Evolutionary conservation across 2,329 filamentous ascomycete species (phyloP).

Genomic region (Lasiodiplodia theobromae): DNA sequence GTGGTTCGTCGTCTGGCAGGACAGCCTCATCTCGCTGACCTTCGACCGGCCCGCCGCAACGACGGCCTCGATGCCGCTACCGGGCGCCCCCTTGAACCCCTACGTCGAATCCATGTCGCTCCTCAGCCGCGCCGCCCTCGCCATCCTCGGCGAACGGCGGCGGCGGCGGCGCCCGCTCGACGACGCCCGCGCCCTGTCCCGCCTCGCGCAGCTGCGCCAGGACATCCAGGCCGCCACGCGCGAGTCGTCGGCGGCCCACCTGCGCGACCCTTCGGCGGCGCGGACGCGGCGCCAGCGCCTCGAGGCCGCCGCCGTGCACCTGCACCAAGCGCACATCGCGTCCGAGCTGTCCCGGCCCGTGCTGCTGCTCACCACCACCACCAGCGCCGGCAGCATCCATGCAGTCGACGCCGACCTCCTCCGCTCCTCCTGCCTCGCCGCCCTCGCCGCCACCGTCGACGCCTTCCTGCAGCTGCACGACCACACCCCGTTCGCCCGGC

Average conservation of each 20-base stretch:
- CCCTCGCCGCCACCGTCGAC: conserved; percentile 64
- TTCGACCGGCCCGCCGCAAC: conserved; percentile 57
- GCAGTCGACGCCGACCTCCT: conserved; percentile 49
- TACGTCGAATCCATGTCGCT: conserved; percentile 66
- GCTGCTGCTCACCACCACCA: conserved; percentile 32
- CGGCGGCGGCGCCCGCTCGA: no score
- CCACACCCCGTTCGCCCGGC: conserved; percentile 51
- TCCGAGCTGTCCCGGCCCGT: conserved; percentile 69
- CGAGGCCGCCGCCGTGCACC: conserved; percentile 66
- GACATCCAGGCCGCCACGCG: conserved; percentile 64
- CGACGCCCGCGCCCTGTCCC: conserved; percentile 55
- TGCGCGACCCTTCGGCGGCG: conserved; percentile 57
- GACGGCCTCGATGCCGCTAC: conserved; percentile 61
- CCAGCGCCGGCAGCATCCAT: no score
- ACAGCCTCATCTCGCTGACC: conserved; percentile 68
- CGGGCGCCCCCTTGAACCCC: conserved; percentile 46
- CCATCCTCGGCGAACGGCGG: conserved; percentile 59
- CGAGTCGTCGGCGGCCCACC: conserved; percentile 61
- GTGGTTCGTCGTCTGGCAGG: conserved; percentile 71
- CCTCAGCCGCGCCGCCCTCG: conserved; percentile 64
- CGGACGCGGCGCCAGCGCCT: conserved; percentile 58
- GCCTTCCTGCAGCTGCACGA: conserved; percentile 60
- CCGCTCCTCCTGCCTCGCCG: conserved; percentile 62
- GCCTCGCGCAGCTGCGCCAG: conserved; percentile 64
- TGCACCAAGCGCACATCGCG: conserved; percentile 68